phyloP scores from a whole-genome alignment of 2,329 filamentous ascomycete species.

The Aspergillus tamarii region DNA sequence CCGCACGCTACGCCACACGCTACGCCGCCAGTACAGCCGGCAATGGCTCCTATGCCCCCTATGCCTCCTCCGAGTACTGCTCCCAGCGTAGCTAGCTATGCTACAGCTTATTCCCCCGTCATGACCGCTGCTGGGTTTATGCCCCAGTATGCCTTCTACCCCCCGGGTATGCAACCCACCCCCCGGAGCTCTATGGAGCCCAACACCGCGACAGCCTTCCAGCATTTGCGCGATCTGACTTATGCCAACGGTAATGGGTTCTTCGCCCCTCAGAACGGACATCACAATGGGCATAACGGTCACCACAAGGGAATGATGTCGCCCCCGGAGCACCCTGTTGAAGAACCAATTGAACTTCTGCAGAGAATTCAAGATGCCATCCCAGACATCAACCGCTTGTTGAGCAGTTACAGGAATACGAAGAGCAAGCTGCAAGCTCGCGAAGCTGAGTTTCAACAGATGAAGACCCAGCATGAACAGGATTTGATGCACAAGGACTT shows the following conservation, averaged over 20 bases:
- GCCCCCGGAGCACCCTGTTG: slow-evolving; percentile 30
- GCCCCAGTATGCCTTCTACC: slow-evolving; percentile 38
- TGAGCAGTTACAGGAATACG: slow-evolving; percentile 54
- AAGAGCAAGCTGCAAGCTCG: slow-evolving; percentile 54
- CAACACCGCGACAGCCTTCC: slow-evolving; percentile 35
- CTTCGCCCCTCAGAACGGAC: slow-evolving; percentile 11
- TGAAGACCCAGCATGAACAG: slow-evolving; percentile 54
- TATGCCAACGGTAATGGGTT: slow-evolving; percentile 21
- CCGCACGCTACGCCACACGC: slow-evolving; percentile 34
- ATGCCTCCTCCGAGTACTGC: slow-evolving; percentile 11
- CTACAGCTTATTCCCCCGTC: slow-evolving; percentile 38
- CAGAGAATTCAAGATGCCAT: slow-evolving; percentile 51
- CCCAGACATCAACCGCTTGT: slow-evolving; percentile 49
- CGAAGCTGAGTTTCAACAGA: slow-evolving; percentile 54
- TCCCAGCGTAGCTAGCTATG: slow-evolving; percentile 22
- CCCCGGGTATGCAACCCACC: slow-evolving; percentile 30
- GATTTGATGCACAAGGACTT: slow-evolving; percentile 56
- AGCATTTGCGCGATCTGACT: slow-evolving; percentile 33
- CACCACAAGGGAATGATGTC: slow-evolving; percentile 35
- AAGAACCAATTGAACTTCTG: slow-evolving; percentile 45
- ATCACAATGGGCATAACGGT: slow-evolving; percentile 10
- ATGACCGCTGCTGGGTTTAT: slow-evolving; percentile 38
- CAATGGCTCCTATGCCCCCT: slow-evolving; percentile 27
- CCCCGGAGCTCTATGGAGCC: slow-evolving; percentile 35
- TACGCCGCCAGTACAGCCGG: slow-evolving; percentile 23